Evolutionary conservation across 129 eudicot species (phyloP), one percentile per base, ranked within the genome.

Genomic region (Lonicera japonica): DNA sequence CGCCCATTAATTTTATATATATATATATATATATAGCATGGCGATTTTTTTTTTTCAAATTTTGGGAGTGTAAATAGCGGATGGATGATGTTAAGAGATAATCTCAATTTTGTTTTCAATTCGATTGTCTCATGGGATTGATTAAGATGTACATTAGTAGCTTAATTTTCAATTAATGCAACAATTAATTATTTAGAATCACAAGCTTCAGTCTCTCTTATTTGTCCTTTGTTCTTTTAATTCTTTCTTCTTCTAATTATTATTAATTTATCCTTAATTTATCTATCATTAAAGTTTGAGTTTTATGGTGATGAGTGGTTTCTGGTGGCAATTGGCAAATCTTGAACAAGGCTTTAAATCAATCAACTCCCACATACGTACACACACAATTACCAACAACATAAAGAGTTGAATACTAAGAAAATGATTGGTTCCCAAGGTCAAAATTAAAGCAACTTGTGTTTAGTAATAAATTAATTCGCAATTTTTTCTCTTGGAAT

Each of bases 31-130:
- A 29, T 29, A 1, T 29, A 29, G 6, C 36, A 24, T 3, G 21
- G 68, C 56, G 51, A 25, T 56, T 17, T 50, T 43, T 24, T 25
- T 47, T 21, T 21, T 59, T 21, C 25, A 5, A 1, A 12, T 45
- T 3, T 45, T 54, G 17, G 60, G 75, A 67, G 67, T 78, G 83
- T 73, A 77, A 77, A 70, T 76, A 40, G 25, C 29, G 63, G 36
- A 47, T 25, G 53, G 22, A 14, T 51, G 58, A 47, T 50, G 20
- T 50, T 29, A 36, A 29, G 40, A 29, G 40, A 41, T 52, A 24
- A 59, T 8, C n/a, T n/a, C 72, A 73, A 65, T 63, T 78, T 78
- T 72, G 75, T 64, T 63, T 22, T 54, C 25, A 41, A 54, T 36
- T 5, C n/a, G n/a, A n/a, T n/a, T n/a, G 29, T 17, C 25, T 39